Evolutionary conservation across 2,329 filamentous ascomycete genomes (phyloP).

Genomic region (Calonectria pseudoreteaudii): DNA sequence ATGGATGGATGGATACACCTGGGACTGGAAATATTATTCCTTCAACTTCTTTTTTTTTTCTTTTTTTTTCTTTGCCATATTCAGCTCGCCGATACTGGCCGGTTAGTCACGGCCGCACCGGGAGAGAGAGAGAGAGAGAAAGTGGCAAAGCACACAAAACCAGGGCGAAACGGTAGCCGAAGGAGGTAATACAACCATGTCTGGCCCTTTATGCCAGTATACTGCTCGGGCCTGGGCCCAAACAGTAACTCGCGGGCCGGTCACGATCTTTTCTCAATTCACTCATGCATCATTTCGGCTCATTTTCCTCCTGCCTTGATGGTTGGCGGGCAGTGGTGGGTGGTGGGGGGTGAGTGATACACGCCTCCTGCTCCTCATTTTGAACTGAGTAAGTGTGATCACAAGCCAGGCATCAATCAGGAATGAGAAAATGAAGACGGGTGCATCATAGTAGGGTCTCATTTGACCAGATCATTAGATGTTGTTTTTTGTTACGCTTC

Average conservation of each 20-base stretch:
- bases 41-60: background rate
- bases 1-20: background rate
- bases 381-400: background rate
- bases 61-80: conserved; percentile 25
- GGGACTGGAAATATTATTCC: background rate
- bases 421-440: background rate
- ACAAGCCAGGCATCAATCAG: background rate
- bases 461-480: background rate
- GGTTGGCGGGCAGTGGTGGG: background rate
- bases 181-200: too few species aligned
- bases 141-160: background rate
- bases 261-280: background rate
- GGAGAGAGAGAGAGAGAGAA: too few species aligned
- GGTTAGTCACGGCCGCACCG: conserved; percentile 3
- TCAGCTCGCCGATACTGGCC: conserved; percentile 29
- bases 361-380: background rate
- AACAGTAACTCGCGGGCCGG: background rate
- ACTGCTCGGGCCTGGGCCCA: background rate
- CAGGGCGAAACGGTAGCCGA: too few species aligned
- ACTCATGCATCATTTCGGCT: conserved; percentile 17
- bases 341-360: background rate
- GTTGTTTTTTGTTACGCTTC: background rate
- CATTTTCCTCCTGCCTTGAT: background rate
- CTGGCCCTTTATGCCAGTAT: background rate
- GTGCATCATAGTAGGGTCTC: background rate